Conservation (phyloP, 495 filamentous ascomycete species). For the Podospora didyma region DNA sequence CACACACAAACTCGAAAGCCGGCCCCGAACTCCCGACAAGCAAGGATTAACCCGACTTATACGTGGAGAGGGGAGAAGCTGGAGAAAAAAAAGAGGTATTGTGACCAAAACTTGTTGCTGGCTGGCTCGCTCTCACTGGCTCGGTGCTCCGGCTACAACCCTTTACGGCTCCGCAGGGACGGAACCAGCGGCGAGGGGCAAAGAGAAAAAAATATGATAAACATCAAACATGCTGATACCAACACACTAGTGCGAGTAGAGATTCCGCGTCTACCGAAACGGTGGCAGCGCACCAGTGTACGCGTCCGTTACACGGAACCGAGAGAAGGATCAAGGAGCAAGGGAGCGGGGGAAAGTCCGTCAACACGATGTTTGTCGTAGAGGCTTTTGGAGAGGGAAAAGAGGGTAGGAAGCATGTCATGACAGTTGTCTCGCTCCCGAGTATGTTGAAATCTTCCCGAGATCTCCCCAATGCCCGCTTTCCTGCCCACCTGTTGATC, state of each 20-base stretch:
- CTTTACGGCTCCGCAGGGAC: not conserved
- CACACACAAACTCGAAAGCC: too few species aligned
- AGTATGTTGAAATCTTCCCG: not conserved
- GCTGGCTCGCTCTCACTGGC: not conserved
- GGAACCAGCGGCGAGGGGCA: not conserved
- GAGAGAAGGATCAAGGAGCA: not conserved
- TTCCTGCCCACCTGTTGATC: not conserved
- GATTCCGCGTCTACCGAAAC: not conserved
- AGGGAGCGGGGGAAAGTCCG: not conserved
- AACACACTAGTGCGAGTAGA: not conserved
- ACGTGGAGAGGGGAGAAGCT: too few species aligned
- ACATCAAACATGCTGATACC: constrained; percentile 9
- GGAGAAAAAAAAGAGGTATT: too few species aligned
- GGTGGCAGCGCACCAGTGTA: not conserved
- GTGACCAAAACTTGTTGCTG: not conserved
- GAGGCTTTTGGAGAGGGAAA: not conserved
- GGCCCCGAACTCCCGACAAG: too few species aligned
- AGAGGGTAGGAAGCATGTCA: not conserved
- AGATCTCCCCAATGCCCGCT: not conserved
- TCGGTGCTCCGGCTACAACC: not conserved
- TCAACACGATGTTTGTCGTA: not conserved
- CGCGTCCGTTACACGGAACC: not conserved
- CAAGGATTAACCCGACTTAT: too few species aligned
- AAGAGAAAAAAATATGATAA: constrained; percentile 1
- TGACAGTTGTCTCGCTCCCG: not conserved